Conservation (phyloP, 768 basidiomycete genomes). For the Lactarius akahatsu region DNA sequence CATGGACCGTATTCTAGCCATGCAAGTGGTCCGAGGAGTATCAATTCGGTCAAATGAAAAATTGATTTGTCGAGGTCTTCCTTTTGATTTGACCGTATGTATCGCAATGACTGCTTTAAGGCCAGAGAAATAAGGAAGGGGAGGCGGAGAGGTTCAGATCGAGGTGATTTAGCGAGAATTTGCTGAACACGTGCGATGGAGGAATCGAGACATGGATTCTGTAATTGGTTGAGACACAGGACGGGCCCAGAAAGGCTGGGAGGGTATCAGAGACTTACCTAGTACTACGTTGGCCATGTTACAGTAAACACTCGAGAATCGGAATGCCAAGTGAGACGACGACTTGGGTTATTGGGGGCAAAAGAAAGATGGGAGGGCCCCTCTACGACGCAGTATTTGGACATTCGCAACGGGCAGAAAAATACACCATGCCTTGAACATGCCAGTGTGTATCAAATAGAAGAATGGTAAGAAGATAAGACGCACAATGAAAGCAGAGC, state of each 20-base stretch:
- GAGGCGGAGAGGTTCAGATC: not conserved
- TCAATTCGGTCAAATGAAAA: not conserved
- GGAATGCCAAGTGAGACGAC: not conserved
- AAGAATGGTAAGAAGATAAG: not conserved
- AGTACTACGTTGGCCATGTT: not conserved
- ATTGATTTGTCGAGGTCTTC: not conserved
- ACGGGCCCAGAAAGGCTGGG: not conserved
- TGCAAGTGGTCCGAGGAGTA: not conserved
- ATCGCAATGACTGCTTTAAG: not conserved
- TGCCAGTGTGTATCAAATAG: not conserved
- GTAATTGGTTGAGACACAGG: not conserved
- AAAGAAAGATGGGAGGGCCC: not conserved
- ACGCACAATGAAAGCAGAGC: too few relatives aligned
- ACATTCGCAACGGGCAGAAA: not conserved
- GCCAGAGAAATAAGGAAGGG: accelerated
- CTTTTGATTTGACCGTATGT: not conserved
- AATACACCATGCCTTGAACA: not conserved
- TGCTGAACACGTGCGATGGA: not conserved
- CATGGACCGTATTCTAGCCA: not conserved
- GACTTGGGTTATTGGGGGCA: not conserved
- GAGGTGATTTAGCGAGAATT: not conserved
- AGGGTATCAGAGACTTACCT: not conserved
- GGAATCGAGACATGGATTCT: not conserved
- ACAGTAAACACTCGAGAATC: not conserved
- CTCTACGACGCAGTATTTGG: not conserved